phyloP scores from a whole-genome alignment of 2,329 filamentous ascomycete species.

The Microsporum canis region DNA sequence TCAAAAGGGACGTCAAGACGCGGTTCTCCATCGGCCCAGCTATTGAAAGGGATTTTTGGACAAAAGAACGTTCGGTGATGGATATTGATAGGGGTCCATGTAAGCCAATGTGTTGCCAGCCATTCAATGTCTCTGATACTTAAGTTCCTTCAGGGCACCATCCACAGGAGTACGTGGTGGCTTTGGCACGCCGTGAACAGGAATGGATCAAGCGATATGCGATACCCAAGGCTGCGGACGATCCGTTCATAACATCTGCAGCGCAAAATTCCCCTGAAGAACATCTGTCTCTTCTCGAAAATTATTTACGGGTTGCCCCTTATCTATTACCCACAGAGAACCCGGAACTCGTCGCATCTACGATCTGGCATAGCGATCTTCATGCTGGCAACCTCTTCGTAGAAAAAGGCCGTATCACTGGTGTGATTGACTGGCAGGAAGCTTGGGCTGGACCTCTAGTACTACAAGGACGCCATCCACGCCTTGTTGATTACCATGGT shows the following conservation, averaged over 20 bases:
- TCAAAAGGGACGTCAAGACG: neutral
- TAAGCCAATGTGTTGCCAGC: slow-evolving; percentile 15
- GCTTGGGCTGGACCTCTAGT: slow-evolving; percentile 8
- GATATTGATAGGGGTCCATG: slow-evolving; percentile 30
- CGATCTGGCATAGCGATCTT: slow-evolving; percentile 9
- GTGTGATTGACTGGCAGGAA: slow-evolving; percentile 13
- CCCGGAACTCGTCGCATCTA: neutral
- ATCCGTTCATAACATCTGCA: slow-evolving; percentile 7
- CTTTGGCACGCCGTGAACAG: slow-evolving; percentile 8
- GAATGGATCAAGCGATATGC: slow-evolving; percentile 4
- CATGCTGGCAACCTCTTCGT: slow-evolving; percentile 8
- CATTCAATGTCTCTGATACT: neutral
- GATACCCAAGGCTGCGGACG: neutral
- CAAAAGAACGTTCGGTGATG: slow-evolving; percentile 18
- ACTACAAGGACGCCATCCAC: slow-evolving; percentile 9
- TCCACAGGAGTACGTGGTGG: slow-evolving; percentile 6
- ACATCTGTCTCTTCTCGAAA: slow-evolving; percentile 7
- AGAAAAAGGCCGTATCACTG: slow-evolving; percentile 7
- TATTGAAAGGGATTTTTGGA: slow-evolving; percentile 22
- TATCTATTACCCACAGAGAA: slow-evolving; percentile 4
- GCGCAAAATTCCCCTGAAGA: neutral
- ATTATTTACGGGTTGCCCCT: slow-evolving; percentile 3
- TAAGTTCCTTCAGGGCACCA: neutral
- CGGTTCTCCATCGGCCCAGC: slow-evolving; percentile 22
- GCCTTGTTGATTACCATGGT: slow-evolving; percentile 10